Evolutionary conservation across 2,329 filamentous ascomycete genomes (phyloP).

Genomic region (Aspergillus glaucus): DNA sequence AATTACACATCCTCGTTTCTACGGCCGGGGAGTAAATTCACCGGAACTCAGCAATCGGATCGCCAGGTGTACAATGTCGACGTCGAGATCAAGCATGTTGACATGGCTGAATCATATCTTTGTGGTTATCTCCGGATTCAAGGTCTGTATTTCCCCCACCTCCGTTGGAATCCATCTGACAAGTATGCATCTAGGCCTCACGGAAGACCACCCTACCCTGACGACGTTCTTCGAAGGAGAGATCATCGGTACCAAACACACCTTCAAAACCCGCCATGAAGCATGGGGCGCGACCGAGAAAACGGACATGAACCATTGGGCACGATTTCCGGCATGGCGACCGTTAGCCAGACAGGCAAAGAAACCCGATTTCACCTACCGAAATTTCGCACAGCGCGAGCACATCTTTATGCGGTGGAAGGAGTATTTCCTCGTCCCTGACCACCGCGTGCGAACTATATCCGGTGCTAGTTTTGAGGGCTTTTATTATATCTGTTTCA

Average conservation of each 20-base stretch:
- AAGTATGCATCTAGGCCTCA: slow-evolving; percentile 58
- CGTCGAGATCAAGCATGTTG: slow-evolving; percentile 94
- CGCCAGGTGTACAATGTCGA: slow-evolving; percentile 90
- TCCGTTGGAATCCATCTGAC: slow-evolving; percentile 3
- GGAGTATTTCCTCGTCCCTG: slow-evolving; percentile 92
- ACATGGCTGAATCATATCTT: slow-evolving; percentile 87
- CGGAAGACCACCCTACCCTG: slow-evolving; percentile 91
- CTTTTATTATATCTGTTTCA: slow-evolving; percentile 99
- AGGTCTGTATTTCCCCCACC: slow-evolving; percentile 49
- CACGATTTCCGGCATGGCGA: slow-evolving; percentile 78
- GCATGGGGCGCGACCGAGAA: slow-evolving; percentile 90
- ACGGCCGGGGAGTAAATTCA: slow-evolving; percentile 79
- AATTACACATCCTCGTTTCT: slow-evolving; percentile 80
- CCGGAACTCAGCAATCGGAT: slow-evolving; percentile 88
- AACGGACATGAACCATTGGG: slow-evolving; percentile 89
- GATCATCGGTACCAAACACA: slow-evolving; percentile 91
- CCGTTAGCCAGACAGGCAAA: slow-evolving; percentile 63
- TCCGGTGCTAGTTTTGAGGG: slow-evolving; percentile 94
- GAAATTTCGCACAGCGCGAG: slow-evolving; percentile 69
- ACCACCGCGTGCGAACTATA: slow-evolving; percentile 86
- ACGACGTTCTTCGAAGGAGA: slow-evolving; percentile 98
- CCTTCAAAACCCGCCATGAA: slow-evolving; percentile 83
- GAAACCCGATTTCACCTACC: slow-evolving; percentile 53
- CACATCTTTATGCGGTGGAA: slow-evolving; percentile 99
- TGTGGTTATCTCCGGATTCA: slow-evolving; percentile 94